phyloP scores from a whole-genome alignment of 2,329 filamentous ascomycete species.

The Pestalotiopsis sp. region DNA sequence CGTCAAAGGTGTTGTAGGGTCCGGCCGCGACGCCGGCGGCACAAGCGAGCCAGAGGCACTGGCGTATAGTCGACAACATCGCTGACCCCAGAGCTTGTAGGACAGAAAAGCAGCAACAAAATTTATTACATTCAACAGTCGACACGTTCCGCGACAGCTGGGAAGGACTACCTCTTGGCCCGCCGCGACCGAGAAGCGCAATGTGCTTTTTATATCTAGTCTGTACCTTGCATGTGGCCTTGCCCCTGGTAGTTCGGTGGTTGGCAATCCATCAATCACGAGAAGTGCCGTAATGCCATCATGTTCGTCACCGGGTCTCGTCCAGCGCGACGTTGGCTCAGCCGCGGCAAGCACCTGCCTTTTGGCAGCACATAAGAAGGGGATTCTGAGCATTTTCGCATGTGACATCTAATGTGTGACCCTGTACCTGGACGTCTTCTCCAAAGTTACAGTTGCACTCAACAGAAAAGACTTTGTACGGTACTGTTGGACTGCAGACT shows the following conservation, averaged over 20 bases:
- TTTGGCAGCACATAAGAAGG: not conserved
- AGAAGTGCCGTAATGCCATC: not conserved
- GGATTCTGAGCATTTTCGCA: not conserved
- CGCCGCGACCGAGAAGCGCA: not conserved
- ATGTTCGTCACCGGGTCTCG: constrained; percentile 3
- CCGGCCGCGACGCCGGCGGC: not conserved
- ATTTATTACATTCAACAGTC: not conserved
- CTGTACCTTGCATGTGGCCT: constrained; percentile 7
- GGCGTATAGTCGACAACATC: constrained; percentile 23
- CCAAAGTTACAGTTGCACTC: constrained; percentile 8
- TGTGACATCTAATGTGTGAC: constrained; percentile 8
- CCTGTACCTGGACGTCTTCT: constrained; percentile 1
- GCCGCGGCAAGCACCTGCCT: constrained; percentile 11
- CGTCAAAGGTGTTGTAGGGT: constrained; percentile 53
- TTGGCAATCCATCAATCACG: not conserved
- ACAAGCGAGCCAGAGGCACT: not conserved
- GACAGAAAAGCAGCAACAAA: not conserved
- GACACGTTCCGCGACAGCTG: not conserved
- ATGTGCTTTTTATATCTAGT: constrained; percentile 16
- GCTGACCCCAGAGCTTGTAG: not conserved
- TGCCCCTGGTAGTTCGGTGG: not conserved
- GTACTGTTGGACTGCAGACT: not conserved
- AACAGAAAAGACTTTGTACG: not conserved
- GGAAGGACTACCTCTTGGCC: not conserved
- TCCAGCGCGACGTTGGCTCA: not conserved